These are phyloP conservation scores for Oenanthe javanica DNA, from an alignment of 140 eudicot species.

Conservation along the genomic window DNA sequence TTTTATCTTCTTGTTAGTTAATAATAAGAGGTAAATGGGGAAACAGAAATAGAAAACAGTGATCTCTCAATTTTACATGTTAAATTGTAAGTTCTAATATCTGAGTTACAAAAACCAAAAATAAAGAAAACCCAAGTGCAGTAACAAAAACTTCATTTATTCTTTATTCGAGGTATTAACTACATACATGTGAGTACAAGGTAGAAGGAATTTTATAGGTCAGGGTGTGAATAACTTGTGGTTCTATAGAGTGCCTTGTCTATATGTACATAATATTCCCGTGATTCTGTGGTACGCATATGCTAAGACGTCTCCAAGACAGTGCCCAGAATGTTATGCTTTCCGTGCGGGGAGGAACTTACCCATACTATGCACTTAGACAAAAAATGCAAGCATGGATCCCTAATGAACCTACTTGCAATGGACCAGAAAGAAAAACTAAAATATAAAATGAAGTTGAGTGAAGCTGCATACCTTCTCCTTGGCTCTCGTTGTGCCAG, in stretches of 20 bases:
- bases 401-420: background rate
- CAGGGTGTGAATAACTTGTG: background rate
- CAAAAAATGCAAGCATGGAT: background rate
- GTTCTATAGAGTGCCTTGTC: background rate
- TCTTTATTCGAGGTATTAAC: background rate
- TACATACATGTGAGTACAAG: background rate
- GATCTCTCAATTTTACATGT: background rate
- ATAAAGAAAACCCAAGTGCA: background rate
- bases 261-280: background rate
- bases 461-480: conserved; percentile 54
- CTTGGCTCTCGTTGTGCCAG: conserved; percentile 85
- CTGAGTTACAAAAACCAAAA: background rate
- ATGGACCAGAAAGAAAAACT: background rate
- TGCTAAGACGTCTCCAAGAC: background rate
- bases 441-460: background rate
- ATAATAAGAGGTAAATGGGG: background rate
- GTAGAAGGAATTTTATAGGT: background rate
- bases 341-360: too few species aligned
- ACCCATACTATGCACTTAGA: background rate
- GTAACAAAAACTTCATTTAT: background rate
- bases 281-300: background rate
- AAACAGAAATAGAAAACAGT: background rate
- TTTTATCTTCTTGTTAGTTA: background rate
- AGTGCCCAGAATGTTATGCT: too few species aligned
- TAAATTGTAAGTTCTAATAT: background rate